phyloP scores from a whole-genome alignment of 1,139 yeast genomes.

The Yamadazyma siamensis region DNA sequence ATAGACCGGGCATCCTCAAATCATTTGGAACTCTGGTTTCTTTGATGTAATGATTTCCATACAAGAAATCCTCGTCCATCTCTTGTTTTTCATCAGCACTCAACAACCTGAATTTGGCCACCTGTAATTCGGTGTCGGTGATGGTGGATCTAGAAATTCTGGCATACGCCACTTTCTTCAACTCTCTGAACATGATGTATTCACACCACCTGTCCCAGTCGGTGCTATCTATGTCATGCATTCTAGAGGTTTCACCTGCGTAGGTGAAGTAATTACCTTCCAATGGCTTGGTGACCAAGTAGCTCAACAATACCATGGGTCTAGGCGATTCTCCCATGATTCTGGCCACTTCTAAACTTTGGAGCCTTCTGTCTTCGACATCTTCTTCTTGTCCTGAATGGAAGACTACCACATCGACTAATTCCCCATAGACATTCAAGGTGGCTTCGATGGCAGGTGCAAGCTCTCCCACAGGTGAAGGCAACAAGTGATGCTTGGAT shows the following conservation, averaged over 20 bases:
- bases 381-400: conserved; percentile 99
- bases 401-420: conserved; percentile 91
- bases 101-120: conserved; percentile 81
- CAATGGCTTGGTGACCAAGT: conserved; percentile 81
- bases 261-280: conserved; percentile 90
- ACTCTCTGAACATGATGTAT: conserved; percentile 81
- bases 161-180: conserved; percentile 90
- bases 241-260: conserved; percentile 77
- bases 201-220: conserved; percentile 99
- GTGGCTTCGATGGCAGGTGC: conserved; percentile 99
- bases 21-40: conserved; percentile 59
- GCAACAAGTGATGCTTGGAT: conserved; percentile 86
- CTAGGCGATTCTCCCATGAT: conserved; percentile 76
- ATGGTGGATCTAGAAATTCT: conserved; percentile 90
- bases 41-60: conserved; percentile 52
- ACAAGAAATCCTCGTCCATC: conserved; percentile 42
- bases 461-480: conserved; percentile 94
- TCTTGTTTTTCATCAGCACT: conserved; percentile 36
- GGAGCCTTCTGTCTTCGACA: conserved; percentile 86
- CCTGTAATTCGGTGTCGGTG: conserved; percentile 94
- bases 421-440: conserved; percentile 80
- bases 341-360: conserved; percentile 70
- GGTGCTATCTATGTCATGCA: conserved; percentile 88
- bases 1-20: conserved; percentile 74
- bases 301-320: conserved; percentile 82